Evolutionary conservation across 352 stramenopile genomes (phyloP).

Genomic region (Phytophthora citrophthora): DNA sequence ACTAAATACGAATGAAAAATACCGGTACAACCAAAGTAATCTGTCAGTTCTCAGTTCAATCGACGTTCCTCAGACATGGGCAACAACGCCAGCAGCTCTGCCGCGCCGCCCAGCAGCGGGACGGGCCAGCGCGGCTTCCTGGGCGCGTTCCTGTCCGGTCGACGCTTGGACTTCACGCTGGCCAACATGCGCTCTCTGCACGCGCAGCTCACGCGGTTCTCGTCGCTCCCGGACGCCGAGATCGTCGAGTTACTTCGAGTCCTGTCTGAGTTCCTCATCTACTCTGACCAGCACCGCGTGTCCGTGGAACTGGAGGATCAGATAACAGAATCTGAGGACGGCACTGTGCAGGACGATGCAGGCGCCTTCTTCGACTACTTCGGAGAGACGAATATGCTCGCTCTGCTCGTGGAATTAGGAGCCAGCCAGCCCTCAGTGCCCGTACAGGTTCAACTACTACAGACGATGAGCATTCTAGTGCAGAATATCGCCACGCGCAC

Average conservation of each 20-base stretch:
- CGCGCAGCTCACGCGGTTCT: conserved; percentile 64
- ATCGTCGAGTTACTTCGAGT: conserved; percentile 86
- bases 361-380: conserved; percentile 96
- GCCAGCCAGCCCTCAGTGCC: conserved; percentile 49
- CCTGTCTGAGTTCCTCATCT: conserved; percentile 88
- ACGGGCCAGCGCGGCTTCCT: conserved; percentile 34
- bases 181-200: conserved; percentile 81
- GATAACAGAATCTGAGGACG: conserved; percentile 1
- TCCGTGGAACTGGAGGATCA: conserved; percentile 23
- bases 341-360: conserved; percentile 16
- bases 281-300: conserved; percentile 82
- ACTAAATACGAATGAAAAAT: too few relatives aligned
- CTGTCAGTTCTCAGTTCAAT: too few relatives aligned
- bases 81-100: conserved; percentile 37
- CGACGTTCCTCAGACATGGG: conserved; percentile 23
- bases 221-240: conserved; percentile 65
- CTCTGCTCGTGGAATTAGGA: conserved; percentile 89
- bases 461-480: conserved; percentile 93
- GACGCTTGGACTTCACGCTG: conserved; percentile 64
- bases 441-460: conserved; percentile 94
- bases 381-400: conserved; percentile 96
- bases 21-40: too few relatives aligned
- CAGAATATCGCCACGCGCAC: conserved; percentile 90
- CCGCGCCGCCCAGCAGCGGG: conserved; percentile 25
- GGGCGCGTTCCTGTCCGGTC: conserved; percentile 34